phyloP scores from a whole-genome alignment of 2,329 filamentous ascomycete genomes.

The Pseudogymnoascus sp. region DNA sequence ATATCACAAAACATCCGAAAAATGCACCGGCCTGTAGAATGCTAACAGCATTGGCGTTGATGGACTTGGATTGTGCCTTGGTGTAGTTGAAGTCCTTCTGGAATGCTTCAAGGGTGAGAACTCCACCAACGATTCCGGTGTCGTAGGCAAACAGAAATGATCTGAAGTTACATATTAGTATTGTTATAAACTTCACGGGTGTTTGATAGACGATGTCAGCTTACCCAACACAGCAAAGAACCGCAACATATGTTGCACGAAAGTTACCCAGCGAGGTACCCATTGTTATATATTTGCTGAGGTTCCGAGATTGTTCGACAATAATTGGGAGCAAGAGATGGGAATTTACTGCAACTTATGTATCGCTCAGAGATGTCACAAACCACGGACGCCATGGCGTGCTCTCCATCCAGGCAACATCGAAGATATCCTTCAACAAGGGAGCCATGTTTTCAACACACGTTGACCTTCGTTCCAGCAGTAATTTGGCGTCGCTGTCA shows the following conservation, averaged over 20 bases:
- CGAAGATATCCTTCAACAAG: neutral
- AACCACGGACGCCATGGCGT: neutral
- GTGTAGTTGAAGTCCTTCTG: conserved; percentile 36
- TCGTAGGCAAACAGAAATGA: conserved; percentile 38
- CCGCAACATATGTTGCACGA: conserved; percentile 28
- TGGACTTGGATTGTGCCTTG: conserved; percentile 31
- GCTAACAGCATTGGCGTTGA: conserved; percentile 41
- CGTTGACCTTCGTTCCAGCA: neutral
- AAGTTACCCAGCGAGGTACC: conserved; percentile 28
- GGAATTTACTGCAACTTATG: neutral
- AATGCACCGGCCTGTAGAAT: conserved; percentile 47
- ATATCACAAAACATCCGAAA: conserved; percentile 42
- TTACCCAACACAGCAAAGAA: conserved; percentile 12
- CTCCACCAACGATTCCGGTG: conserved; percentile 40
- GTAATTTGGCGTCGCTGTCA: neutral
- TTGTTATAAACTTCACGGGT: conserved; percentile 12
- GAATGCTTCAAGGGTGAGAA: conserved; percentile 39
- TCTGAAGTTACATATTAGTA: conserved; percentile 10
- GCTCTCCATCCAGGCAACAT: neutral
- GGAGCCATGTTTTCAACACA: neutral
- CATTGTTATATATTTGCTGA: conserved; percentile 5
- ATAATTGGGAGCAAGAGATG: neutral
- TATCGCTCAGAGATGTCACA: neutral
- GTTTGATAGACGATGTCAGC: neutral
- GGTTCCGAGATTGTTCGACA: neutral